Evolutionary conservation across 352 stramenopile genomes (phyloP).

Genomic region (Pythium rhizo-oryzae): DNA sequence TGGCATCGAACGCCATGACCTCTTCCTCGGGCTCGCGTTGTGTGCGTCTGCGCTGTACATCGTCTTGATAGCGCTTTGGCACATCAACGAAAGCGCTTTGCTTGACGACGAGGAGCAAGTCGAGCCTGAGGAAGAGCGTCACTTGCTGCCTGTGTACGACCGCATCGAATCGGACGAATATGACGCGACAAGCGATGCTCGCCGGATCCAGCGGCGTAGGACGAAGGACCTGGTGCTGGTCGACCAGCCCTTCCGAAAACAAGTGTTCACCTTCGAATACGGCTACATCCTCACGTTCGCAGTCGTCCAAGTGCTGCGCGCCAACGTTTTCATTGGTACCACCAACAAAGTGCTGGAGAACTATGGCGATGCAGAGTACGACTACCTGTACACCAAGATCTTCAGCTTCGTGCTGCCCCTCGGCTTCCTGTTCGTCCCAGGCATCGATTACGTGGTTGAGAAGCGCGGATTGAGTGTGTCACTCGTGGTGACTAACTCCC

Average conservation of each 20-base stretch:
- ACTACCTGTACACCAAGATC: conserved; percentile 82
- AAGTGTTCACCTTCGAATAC: conserved; percentile 84
- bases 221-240: conserved; percentile 46
- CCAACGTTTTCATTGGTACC: conserved; percentile 86
- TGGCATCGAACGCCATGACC: conserved; percentile 23
- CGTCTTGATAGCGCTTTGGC: conserved; percentile 71
- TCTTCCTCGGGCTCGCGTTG: conserved; percentile 48
- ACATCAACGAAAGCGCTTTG: conserved; percentile 69
- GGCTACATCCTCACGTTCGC: conserved; percentile 75
- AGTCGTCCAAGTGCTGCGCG: conserved; percentile 71
- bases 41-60: conserved; percentile 55
- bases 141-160: conserved; percentile 34
- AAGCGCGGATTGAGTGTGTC: conserved; percentile 59
- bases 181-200: conserved; percentile 21
- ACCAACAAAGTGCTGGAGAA: conserved; percentile 85
- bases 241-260: conserved; percentile 57
- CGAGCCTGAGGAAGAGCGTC: conserved; percentile 30
- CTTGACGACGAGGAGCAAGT: conserved; percentile 18
- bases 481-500: conserved; percentile 71
- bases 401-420: conserved; percentile 86
- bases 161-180: conserved; percentile 33
- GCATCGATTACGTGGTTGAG: conserved; percentile 85
- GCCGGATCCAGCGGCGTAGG: conserved; percentile 3
- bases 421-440: conserved; percentile 84
- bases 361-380: conserved; percentile 68